Conservation (phyloP, 2,329 filamentous ascomycete genomes). For the Xylariomycetidae sp. region DNA sequence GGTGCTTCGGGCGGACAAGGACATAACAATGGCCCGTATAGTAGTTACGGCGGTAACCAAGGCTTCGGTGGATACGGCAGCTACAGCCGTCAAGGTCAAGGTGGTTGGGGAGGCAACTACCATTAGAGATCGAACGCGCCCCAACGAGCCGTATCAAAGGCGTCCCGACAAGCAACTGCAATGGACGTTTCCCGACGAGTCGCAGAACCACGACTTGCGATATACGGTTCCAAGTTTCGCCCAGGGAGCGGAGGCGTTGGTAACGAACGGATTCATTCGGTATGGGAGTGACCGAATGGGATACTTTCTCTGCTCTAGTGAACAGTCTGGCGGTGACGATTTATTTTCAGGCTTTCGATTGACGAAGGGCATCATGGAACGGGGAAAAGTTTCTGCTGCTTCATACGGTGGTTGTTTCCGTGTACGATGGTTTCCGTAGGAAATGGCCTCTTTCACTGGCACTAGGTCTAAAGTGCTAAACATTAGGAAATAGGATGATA, state of each 20-base stretch:
- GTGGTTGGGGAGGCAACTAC: conserved; percentile 59
- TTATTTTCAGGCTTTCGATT: too few relatives aligned
- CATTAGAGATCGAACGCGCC: conserved; percentile 31
- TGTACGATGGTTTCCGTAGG: too few relatives aligned
- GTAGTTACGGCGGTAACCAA: conserved; percentile 43
- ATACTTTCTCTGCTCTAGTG: conserved; percentile 19
- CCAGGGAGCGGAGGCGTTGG: neutral
- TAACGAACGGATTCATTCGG: neutral
- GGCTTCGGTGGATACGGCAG: conserved; percentile 47
- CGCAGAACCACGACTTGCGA: conserved; percentile 8
- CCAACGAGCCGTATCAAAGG: too few relatives aligned
- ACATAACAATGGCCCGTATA: conserved; percentile 52
- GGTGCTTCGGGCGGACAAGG: conserved; percentile 45
- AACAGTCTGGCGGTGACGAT: too few relatives aligned
- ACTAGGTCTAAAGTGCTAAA: too few relatives aligned
- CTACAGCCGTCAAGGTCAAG: conserved; percentile 37
- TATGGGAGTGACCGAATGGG: neutral
- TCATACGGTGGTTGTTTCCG: too few relatives aligned
- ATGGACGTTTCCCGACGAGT: conserved; percentile 3
- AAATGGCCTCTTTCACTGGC: too few relatives aligned
- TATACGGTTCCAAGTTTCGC: conserved; percentile 1
- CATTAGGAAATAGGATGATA: too few relatives aligned
- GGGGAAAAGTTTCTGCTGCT: too few relatives aligned
- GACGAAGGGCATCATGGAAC: too few relatives aligned
- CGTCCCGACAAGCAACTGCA: conserved; percentile 8